Evolutionary conservation across 768 basidiomycete species (phyloP), one percentile per base, ranked within the genome.

Genomic region (Epithele typhae): DNA sequence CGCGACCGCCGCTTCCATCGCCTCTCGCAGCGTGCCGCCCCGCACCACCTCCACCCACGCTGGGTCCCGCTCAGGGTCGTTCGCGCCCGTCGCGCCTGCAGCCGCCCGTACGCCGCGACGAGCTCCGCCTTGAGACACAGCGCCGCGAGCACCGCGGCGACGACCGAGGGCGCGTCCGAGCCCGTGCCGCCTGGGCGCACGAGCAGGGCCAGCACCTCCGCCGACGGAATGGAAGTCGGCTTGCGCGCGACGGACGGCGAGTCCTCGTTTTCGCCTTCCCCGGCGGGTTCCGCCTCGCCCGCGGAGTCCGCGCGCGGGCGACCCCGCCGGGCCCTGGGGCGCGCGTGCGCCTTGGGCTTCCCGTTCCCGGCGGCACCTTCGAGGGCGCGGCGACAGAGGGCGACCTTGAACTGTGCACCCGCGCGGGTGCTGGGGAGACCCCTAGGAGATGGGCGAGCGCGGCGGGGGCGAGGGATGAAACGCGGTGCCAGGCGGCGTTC

Each of bases 381-480:
- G 3, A 52, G 30, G 12, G 43, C 38, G 35, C 48, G 51, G 15
- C 54, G 58, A 52, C 64, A 67, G 17, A 68, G 45, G 18, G 53
- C 50, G 10, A 65, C 38, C 48, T 63, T 62, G 57, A 67, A 66
- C 36, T 58, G 60, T 25, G 57, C 49, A 17, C 46, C 44, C 4
- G 57, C 43, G 5, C 36, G 25, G n/a, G 59, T 56, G 37, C 48
- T 35, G 67, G 64, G 19, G 66, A 49, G 3, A 54, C 48, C 11
- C 55, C 39, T 43, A 67, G 55, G 4, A 66, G 40, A 10, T 32
- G 49, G 40, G 47, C 38, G 37, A 63, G 51, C 25, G 40, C 40
- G 18, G 55, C 52, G 21, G 43, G 22, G 2, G 58, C 37, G 12
- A 57, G 45, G 5, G 59, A 49, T 14, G 55, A 54, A n/a, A 66